phyloP scores from a whole-genome alignment of 139 green algal species.

The Volvox reticuliferus region DNA sequence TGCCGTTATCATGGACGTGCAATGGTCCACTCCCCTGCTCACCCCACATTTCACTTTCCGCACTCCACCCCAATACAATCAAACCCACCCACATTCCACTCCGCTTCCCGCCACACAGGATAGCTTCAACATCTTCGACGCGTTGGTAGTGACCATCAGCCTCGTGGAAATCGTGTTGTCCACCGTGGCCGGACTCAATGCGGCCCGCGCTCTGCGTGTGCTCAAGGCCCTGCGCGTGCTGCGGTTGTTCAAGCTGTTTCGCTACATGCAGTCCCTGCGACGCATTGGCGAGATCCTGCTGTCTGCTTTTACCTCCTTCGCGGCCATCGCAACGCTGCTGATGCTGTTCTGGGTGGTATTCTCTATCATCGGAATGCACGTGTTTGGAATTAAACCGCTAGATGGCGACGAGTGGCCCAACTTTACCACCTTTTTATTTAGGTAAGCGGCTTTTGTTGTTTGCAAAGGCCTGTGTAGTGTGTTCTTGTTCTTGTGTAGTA shows the following conservation, averaged over 20 bases:
- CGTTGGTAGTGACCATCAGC: constrained; percentile 70
- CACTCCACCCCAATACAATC: neutral
- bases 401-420: constrained; percentile 68
- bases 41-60: neutral
- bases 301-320: constrained; percentile 72
- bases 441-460: neutral
- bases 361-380: constrained; percentile 86
- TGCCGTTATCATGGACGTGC: too few species aligned
- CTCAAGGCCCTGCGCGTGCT: constrained; percentile 84
- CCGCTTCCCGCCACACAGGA: constrained; percentile 49
- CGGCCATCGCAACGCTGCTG: constrained; percentile 80
- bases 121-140: constrained; percentile 86
- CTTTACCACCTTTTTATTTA: constrained; percentile 79
- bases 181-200: constrained; percentile 37
- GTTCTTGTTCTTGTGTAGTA: too few species aligned
- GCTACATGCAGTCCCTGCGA: constrained; percentile 76
- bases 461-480: too few species aligned
- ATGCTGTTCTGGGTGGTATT: constrained; percentile 89
- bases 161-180: constrained; percentile 57
- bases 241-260: constrained; percentile 61
- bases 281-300: constrained; percentile 82
- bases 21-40: too few species aligned
- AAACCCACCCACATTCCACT: neutral
- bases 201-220: constrained; percentile 74
- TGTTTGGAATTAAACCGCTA: constrained; percentile 69